Evolutionary conservation across 805 yeast species (phyloP).

Genomic region (Ogataea saltuana): DNA sequence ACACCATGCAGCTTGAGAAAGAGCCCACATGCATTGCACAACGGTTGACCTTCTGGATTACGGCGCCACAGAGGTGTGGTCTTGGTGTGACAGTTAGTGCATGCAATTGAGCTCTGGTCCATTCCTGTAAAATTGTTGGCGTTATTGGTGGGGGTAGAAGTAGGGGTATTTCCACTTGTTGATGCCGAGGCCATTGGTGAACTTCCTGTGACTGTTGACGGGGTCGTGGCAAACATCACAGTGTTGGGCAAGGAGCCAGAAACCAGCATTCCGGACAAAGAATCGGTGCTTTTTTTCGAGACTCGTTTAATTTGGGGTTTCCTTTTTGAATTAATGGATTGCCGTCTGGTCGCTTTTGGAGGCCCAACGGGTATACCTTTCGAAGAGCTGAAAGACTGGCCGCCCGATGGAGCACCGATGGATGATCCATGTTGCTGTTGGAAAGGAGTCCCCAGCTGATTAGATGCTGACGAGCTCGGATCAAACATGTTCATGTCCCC

Average conservation of each 20-base stretch:
- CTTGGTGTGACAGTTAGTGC: constrained; percentile 88
- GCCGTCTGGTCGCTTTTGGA: constrained; percentile 19
- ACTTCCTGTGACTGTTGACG: constrained; percentile 8
- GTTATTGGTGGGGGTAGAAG: constrained; percentile 9
- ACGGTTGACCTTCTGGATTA: constrained; percentile 86
- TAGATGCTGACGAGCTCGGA: constrained; percentile 4
- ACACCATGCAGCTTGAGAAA: constrained; percentile 94
- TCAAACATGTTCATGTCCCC: constrained; percentile 34
- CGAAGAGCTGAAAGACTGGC: background rate
- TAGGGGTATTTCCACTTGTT: constrained; percentile 12
- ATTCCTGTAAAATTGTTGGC: constrained; percentile 8
- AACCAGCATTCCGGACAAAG: constrained; percentile 18
- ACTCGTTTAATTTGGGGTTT: constrained; percentile 14
- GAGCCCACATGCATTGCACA: constrained; percentile 96
- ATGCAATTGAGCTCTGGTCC: constrained; percentile 36
- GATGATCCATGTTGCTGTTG: background rate
- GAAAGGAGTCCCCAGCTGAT: background rate
- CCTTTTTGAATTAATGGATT: constrained; percentile 21
- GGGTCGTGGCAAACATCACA: constrained; percentile 10
- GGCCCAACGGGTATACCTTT: constrained; percentile 7
- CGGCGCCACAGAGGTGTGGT: constrained; percentile 97
- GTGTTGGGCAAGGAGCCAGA: constrained; percentile 15
- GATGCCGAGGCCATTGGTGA: constrained; percentile 12
- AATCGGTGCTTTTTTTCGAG: constrained; percentile 16
- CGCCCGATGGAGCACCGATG: constrained; percentile 8